Percentiles rank a stretch among this genome's conserved stretches.
Conservation (phyloP, 2,329 filamentous ascomycete species). For the Phaeomoniella chlamydospora region DNA sequence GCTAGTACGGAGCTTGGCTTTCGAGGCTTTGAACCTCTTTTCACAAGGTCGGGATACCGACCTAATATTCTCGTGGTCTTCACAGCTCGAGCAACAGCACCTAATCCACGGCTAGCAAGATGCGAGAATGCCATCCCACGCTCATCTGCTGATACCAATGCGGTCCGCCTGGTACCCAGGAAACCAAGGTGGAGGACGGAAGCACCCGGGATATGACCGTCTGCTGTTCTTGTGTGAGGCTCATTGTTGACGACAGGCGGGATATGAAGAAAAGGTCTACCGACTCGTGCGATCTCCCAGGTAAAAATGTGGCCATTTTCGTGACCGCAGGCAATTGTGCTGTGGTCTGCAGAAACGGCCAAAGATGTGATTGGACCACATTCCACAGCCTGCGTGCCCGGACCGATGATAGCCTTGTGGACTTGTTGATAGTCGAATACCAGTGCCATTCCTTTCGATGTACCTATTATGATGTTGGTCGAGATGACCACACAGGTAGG, state of each 20-base stretch:
- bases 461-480: constrained; percentile 77
- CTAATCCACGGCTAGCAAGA: constrained; percentile 79
- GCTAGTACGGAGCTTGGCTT: constrained; percentile 93
- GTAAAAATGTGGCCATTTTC: constrained; percentile 86
- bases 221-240: constrained; percentile 49
- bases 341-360: constrained; percentile 85
- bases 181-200: constrained; percentile 88
- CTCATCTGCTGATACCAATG: constrained; percentile 87
- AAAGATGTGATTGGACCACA: constrained; percentile 77
- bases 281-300: constrained; percentile 77
- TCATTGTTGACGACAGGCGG: constrained; percentile 57
- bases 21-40: constrained; percentile 48
- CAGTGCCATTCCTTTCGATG: constrained; percentile 83
- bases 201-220: constrained; percentile 69
- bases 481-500: constrained; percentile 84
- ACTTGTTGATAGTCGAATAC: constrained; percentile 97
- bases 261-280: constrained; percentile 78
- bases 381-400: constrained; percentile 86
- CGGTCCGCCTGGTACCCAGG: constrained; percentile 81
- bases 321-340: constrained; percentile 81
- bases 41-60: constrained; percentile 63
- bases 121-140: constrained; percentile 97
- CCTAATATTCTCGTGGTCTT: constrained; percentile 85
- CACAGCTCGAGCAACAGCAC: constrained; percentile 68
- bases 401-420: constrained; percentile 83